A percentile compares a stretch with the other conserved stretches of the same genome.
phyloP scores from a whole-genome alignment of 2,329 filamentous ascomycete species.

The Epichloe aotearoae region DNA sequence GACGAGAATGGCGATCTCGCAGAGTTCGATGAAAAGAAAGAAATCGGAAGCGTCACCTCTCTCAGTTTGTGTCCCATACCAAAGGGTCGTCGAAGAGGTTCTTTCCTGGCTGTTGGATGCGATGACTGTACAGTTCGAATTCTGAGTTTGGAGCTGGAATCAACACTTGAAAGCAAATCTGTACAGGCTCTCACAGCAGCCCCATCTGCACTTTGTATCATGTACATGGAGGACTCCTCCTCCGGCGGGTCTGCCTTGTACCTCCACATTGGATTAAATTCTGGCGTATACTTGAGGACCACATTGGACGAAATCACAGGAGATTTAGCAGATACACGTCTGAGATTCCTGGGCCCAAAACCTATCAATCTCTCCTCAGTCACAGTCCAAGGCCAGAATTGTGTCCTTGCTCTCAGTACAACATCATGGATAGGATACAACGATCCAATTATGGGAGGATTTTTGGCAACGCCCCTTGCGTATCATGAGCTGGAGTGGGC shows the following conservation, averaged over 20 bases:
- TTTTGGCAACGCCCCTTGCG: constrained; percentile 82
- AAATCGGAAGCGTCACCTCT: constrained; percentile 88
- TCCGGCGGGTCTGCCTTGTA: constrained; percentile 85
- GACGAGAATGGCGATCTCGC: constrained; percentile 79
- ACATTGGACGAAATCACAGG: constrained; percentile 91
- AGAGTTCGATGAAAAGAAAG: constrained; percentile 88
- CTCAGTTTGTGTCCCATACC: constrained; percentile 85
- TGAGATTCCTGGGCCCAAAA: constrained; percentile 86
- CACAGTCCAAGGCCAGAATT: constrained; percentile 67
- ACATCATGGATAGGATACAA: constrained; percentile 91
- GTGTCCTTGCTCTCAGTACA: constrained; percentile 80
- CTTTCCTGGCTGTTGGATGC: constrained; percentile 89
- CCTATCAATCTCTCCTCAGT: constrained; percentile 82
- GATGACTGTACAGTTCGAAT: constrained; percentile 94
- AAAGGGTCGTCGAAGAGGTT: constrained; percentile 71
- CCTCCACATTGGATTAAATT: constrained; percentile 88
- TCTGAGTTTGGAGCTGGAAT: constrained; percentile 77
- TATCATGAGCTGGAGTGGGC: constrained; percentile 83
- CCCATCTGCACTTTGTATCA: constrained; percentile 78
- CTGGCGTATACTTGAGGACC: constrained; percentile 88
- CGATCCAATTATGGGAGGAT: constrained; percentile 72
- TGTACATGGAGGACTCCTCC: constrained; percentile 88
- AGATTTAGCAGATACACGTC: constrained; percentile 85
- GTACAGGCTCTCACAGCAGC: constrained; percentile 87
- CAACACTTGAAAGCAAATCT: constrained; percentile 82